Evolutionary conservation across 371 early-diverging fungal species (phyloP).

Genomic region (Nematocida ausubeli): DNA sequence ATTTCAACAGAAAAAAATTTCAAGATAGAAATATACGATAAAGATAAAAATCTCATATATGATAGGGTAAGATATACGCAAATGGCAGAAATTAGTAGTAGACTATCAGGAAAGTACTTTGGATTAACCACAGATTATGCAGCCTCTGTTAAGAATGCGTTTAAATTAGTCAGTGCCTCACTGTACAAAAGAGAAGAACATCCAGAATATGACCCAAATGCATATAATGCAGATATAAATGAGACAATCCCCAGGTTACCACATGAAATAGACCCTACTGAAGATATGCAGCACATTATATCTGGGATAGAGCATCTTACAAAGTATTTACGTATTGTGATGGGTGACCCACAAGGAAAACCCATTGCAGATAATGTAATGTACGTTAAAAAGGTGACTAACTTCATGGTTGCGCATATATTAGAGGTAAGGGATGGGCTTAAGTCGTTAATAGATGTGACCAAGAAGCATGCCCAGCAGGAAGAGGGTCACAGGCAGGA

Average conservation of each 20-base stretch:
- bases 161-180: conserved; percentile 55
- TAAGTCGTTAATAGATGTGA: neutral
- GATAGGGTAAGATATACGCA: conserved; percentile 65
- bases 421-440: conserved; percentile 40
- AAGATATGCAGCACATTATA: conserved; percentile 65
- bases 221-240: conserved; percentile 37
- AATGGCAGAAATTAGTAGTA: conserved; percentile 26
- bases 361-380: conserved; percentile 52
- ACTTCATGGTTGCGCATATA: conserved; percentile 51
- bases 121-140: conserved; percentile 64
- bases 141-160: conserved; percentile 49
- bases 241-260: conserved; percentile 35
- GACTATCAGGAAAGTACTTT: conserved; percentile 65
- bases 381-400: conserved; percentile 53
- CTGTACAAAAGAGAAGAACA: conserved; percentile 62
- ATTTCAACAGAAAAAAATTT: conserved; percentile 68
- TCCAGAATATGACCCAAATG: conserved; percentile 56
- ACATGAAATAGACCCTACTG: conserved; percentile 57
- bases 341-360: conserved; percentile 60
- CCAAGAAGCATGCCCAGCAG: conserved; percentile 24
- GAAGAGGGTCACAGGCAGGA: conserved; percentile 26
- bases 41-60: conserved; percentile 60
- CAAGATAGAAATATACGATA: conserved; percentile 67
- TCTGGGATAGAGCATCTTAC: conserved; percentile 59
- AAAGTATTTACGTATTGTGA: conserved; percentile 59